A percentile compares a stretch with the other conserved stretches of the same genome.
These are phyloP conservation scores for Hypoxylon perforatum DNA, from an alignment of 495 filamentous ascomycete species.

Conservation along the genomic window DNA sequence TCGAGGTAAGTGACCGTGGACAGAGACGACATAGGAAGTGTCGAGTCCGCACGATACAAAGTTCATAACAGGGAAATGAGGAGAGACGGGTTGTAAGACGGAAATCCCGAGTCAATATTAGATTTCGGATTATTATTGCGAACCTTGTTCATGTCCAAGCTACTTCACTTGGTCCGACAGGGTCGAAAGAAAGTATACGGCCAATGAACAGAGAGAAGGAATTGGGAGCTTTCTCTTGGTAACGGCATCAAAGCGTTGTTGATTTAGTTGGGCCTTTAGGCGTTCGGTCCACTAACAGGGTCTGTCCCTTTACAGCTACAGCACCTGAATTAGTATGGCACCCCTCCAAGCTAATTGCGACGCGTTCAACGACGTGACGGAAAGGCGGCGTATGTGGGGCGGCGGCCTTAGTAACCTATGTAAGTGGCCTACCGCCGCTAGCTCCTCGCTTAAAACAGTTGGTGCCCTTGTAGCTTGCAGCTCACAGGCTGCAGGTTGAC, in stretches of 20 bases:
- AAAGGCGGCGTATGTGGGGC: slow-evolving; percentile 14
- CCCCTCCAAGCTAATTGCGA: slow-evolving; percentile 4
- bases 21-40: slow-evolving; percentile 18
- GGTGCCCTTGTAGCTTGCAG: slow-evolving; percentile 34
- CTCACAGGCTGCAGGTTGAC: slow-evolving; percentile 26
- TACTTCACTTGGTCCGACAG: slow-evolving; percentile 18
- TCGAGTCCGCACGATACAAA: slow-evolving; percentile 12
- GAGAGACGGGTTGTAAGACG: background rate
- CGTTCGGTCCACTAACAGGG: background rate
- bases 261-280: slow-evolving; percentile 6
- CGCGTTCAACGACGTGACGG: slow-evolving; percentile 29
- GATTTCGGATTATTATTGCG: slow-evolving; percentile 35
- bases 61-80: slow-evolving; percentile 11
- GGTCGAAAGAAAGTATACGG: slow-evolving; percentile 11
- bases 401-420: slow-evolving; percentile 1
- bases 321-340: slow-evolving; percentile 11
- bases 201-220: slow-evolving; percentile 21
- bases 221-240: background rate
- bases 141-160: background rate
- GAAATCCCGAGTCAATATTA: slow-evolving; percentile 31
- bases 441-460: slow-evolving; percentile 10
- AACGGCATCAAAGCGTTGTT: slow-evolving; percentile 16
- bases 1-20: slow-evolving; percentile 15
- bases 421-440: slow-evolving; percentile 33
- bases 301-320: background rate